Percentiles rank a stretch among this genome's conserved stretches.
Evolutionary conservation across 2,329 filamentous ascomycete species (phyloP).

Genomic region (Aspergillus aculeatus): DNA sequence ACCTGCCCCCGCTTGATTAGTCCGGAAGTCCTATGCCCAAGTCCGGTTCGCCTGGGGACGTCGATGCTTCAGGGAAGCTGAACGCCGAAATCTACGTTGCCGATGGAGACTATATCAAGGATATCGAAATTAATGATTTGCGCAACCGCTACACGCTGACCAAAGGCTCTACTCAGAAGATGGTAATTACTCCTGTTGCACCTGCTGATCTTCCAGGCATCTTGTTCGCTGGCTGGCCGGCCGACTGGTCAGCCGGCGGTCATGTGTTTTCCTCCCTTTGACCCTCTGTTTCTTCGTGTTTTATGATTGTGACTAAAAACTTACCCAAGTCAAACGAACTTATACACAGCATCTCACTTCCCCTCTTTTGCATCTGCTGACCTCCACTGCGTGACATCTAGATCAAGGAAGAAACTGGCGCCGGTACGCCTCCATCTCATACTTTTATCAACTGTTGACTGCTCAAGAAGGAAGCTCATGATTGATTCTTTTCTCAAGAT

Average conservation of each 20-base stretch:
- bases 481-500: slow-evolving; percentile 69
- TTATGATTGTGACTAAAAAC: slow-evolving; percentile 62
- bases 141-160: slow-evolving; percentile 96
- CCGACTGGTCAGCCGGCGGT: slow-evolving; percentile 35
- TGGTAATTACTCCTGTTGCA: slow-evolving; percentile 86
- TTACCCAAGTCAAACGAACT: slow-evolving; percentile 59
- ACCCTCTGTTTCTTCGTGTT: slow-evolving; percentile 26
- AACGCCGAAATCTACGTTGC: slow-evolving; percentile 90
- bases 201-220: slow-evolving; percentile 64
- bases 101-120: slow-evolving; percentile 96
- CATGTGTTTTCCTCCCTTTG: slow-evolving; percentile 37
- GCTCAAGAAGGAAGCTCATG: slow-evolving; percentile 60
- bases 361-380: slow-evolving; percentile 91
- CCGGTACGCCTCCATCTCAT: slow-evolving; percentile 74
- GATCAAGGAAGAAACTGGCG: slow-evolving; percentile 99
- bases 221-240: slow-evolving; percentile 32
- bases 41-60: slow-evolving; percentile 52
- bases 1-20: slow-evolving; percentile 24
- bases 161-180: slow-evolving; percentile 96
- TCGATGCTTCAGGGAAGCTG: slow-evolving; percentile 58
- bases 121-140: slow-evolving; percentile 98
- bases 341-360: slow-evolving; percentile 56
- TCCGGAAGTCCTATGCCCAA: slow-evolving; percentile 53
- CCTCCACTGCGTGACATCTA: slow-evolving; percentile 82
- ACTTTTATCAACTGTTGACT: slow-evolving; percentile 47